Evolutionary conservation across 495 filamentous ascomycete genomes (phyloP), one percentile per base, ranked within the genome.

Genomic region (Tirmania nivea): DNA sequence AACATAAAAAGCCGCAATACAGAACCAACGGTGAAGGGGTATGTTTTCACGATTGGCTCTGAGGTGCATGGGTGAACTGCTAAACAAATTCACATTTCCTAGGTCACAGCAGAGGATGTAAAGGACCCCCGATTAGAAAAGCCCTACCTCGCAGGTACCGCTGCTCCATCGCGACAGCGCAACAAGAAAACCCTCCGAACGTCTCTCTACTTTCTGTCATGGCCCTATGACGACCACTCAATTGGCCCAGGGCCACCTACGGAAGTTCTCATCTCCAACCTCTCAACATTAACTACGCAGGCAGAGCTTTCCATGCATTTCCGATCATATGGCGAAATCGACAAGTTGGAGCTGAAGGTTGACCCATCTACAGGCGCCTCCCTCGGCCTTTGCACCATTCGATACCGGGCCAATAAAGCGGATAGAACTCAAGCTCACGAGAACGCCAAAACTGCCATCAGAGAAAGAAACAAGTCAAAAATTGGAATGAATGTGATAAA

Each of bases 281-380:
- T 95, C 63, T 88, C 95, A 66, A 86, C 90, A 7, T 69, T 99
- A 56, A 81, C 81, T 9, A 74, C 83, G 16, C 78, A 88, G 57
- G 75, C 79, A 51, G 83, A 85, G 53, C 75, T 96, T 39, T 77
- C 71, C n/a, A 78, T 80, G 21, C 73, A 86, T 19, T 95, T 96
- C 59, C 77, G 83, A 20, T 78, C 77, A 35, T 95, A 82, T 68
- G 90, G 90, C 49, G 86, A 94, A 50, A 83, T 99, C 51, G 78
- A 81, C 36, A 81, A 86, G 57, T 79, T 90, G 55, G 84, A 81
- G 57, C 93, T 94, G 60, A 84, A 87, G 63, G 86, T 88, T 52
- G 82, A 96, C 65, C 90, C 90, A 7, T 79, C 84, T 39, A 95
- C 85, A 14, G 92, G 90, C 10, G 92, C 82, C 55, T 90, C 86